Evolutionary conservation across 2,329 filamentous ascomycete species (phyloP), one percentile per base, ranked within the genome.

Genomic region (Nothomitra cinnamomea): DNA sequence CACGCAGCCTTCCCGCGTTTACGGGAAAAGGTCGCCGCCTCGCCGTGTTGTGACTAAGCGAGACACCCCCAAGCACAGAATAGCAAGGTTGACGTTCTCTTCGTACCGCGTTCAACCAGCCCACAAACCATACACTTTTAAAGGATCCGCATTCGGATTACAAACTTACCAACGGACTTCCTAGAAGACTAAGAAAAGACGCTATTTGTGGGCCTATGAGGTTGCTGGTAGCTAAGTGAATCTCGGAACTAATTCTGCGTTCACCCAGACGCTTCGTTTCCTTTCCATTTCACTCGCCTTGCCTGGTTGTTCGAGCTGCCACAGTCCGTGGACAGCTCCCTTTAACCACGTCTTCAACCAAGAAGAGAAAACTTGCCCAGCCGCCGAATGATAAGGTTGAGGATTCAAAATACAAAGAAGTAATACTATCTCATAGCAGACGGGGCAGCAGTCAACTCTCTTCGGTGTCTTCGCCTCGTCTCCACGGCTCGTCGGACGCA

Each of bases 291-390:
- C 6, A 12, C 10, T 28, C 45, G 45, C 45, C 32, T 49, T 49
- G 45, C 19, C 25, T 49, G 25, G 45, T 49, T 12, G n/a, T 19
- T 35, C 24, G 52, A 53, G 52, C 52, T 53, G 52, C 52, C 52
- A 53, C 53, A 22, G 32, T 19, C 53, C 41, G 49, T 53, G 54
- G 54, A 32, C 54, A 56, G 67, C 68, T 70, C 68, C 64, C 64
- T 60, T 66, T 68, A 69, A 72, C 66, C 61, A 72, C 70, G 70
- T 69, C 70, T 70, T 68, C 69, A 62, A 65, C 66, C 63, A 72
- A 72, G 68, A 69, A 69, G 64, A 68, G 69, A 58, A 72, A 70
- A 65, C 64, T 71, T 63, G 68, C 66, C 60, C 67, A 67, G 63
- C 64, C 66, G 64, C 65, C 63, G 28, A 32, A 32, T 66, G 62